Percentiles rank a stretch among this genome's conserved stretches.
Conservation (phyloP, 805 yeast species). For the Saturnispora besseyi region DNA sequence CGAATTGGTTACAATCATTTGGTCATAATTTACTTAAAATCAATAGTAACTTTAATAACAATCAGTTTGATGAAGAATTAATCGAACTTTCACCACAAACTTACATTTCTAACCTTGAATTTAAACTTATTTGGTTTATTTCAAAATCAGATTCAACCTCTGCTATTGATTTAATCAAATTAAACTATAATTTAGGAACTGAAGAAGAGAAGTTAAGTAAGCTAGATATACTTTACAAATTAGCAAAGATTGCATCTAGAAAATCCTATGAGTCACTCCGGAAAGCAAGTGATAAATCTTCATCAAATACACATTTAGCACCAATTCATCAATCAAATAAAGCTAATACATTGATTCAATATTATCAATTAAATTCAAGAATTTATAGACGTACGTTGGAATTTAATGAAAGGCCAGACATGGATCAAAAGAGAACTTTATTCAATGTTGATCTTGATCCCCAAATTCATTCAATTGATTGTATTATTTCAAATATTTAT, state of each 20-base stretch:
- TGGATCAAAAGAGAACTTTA: not conserved
- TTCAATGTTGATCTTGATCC: slow-evolving; percentile 28
- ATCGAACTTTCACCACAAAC: slow-evolving; percentile 34
- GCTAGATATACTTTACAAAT: slow-evolving; percentile 2
- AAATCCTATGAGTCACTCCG: slow-evolving; percentile 5
- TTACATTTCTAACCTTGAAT: slow-evolving; percentile 36
- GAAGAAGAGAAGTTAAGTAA: not conserved
- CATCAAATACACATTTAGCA: not conserved
- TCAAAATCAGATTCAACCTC: not conserved
- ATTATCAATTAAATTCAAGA: slow-evolving; percentile 10
- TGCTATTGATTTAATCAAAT: not conserved
- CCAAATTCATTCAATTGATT: slow-evolving; percentile 28
- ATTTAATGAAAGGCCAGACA: not conserved
- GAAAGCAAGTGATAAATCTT: slow-evolving; percentile 2
- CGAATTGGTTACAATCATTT: slow-evolving; percentile 4
- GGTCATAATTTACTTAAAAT: slow-evolving; percentile 32
- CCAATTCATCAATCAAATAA: slow-evolving; percentile 7
- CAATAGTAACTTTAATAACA: slow-evolving; percentile 47
- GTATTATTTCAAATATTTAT: slow-evolving; percentile 37
- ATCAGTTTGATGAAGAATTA: slow-evolving; percentile 54
- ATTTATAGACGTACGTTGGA: slow-evolving; percentile 1
- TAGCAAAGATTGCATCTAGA: slow-evolving; percentile 5
- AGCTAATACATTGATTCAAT: not conserved
- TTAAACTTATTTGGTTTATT: slow-evolving; percentile 27
- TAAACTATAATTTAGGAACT: not conserved